Base-by-base conservation (phyloP, 352 stramenopile genomes). In the Pythium insidiosum region DNA sequence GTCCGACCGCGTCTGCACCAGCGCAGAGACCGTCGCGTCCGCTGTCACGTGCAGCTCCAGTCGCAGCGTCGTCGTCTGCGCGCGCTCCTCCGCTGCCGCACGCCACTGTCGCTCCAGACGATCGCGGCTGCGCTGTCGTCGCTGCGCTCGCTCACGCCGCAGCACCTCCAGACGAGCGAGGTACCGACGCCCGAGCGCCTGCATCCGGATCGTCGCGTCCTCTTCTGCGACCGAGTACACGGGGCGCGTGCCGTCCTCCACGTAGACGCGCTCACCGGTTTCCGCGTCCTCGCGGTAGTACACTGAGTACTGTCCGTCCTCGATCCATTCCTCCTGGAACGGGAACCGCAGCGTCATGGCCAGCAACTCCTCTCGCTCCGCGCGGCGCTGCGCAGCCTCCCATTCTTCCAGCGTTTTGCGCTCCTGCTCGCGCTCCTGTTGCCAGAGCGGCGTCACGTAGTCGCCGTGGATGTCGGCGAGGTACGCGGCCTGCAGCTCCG, bases 141-240 rank as follows among this genome's bases (percentile, higher is more conserved):
- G 55, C 18, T 62, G 34, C 15, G 56, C 26, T 5, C 72, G 65
- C 28, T 66, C 51, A 2, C 66, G 43, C 18, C 58, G 44, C 0
- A 57, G 20, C 1, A 70, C n/a, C 30, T 60, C 57, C 1, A 51
- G 24, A 4, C 73, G 66, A 20, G 66, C 64, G 3, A 85, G 44
- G 36, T 65, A 81, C 0, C 62, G 42, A 9, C 74, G 68, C 6
- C 41, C 63, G 2, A 61, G 36, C 0, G 57, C 43, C 53, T 88
- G 74, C 15, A 86, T 75, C 16, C 38, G 25, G 15, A 82, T 47
- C 12, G 41, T 47, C 0, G 59, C 67, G 23, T 82, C 66, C 28
- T 88, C 74, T 48, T 90, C 73, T 4, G 68, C 63, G 16, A 85
- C 54, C 23, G 63, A 66, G 54, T 90, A 88, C n/a, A 64, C 63